Percentiles rank a stretch among this genome's conserved stretches.
These are phyloP conservation scores for Lophiostoma macrostomum DNA, from an alignment of 495 filamentous ascomycete genomes.

Conservation along the genomic window DNA sequence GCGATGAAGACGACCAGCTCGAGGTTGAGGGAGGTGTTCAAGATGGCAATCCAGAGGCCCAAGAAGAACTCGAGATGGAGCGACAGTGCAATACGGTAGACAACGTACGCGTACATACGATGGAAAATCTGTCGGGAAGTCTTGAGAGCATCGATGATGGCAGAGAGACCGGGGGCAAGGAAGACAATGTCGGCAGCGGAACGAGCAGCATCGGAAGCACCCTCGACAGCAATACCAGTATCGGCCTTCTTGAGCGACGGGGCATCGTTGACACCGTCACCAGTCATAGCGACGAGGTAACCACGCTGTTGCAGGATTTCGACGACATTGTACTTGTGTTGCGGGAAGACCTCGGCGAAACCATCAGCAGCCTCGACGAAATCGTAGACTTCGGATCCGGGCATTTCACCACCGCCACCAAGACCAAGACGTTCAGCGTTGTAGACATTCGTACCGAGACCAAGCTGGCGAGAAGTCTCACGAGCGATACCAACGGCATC, in stretches of 20 bases:
- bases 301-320: slow-evolving; percentile 96
- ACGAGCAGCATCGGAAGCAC: slow-evolving; percentile 86
- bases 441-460: slow-evolving; percentile 91
- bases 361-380: slow-evolving; percentile 94
- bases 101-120: slow-evolving; percentile 94
- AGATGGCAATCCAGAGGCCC: slow-evolving; percentile 83
- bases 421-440: slow-evolving; percentile 84
- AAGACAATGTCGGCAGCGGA: slow-evolving; percentile 94
- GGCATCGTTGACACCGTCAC: slow-evolving; percentile 96
- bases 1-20: slow-evolving; percentile 89
- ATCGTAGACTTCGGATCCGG: slow-evolving; percentile 87
- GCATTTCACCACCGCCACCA: slow-evolving; percentile 84
- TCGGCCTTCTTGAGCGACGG: slow-evolving; percentile 96
- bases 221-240: slow-evolving; percentile 90
- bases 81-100: slow-evolving; percentile 91
- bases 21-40: slow-evolving; percentile 79
- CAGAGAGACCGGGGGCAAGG: slow-evolving; percentile 79
- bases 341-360: slow-evolving; percentile 93
- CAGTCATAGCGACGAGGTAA: slow-evolving; percentile 96
- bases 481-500: slow-evolving; percentile 90
- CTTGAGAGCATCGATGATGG: slow-evolving; percentile 91
- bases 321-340: slow-evolving; percentile 97
- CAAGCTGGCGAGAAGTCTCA: slow-evolving; percentile 85
- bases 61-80: slow-evolving; percentile 87
- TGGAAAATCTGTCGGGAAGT: slow-evolving; percentile 95